Evolutionary conservation across 805 yeast species (phyloP), one percentile per base, ranked within the genome.

Genomic region (Yueomyces sinensis): DNA sequence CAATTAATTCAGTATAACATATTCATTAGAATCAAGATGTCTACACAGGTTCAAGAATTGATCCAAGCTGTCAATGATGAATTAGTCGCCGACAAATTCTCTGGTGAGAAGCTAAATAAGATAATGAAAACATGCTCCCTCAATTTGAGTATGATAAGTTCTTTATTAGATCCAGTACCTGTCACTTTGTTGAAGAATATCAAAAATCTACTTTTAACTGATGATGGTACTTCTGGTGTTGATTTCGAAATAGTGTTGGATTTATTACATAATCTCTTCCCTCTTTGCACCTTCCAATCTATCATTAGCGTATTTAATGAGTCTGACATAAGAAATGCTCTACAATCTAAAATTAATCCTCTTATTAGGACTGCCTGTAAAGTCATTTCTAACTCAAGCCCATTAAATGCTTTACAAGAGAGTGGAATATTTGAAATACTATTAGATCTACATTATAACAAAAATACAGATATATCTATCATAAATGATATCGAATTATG

Each of bases 301-400:
- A 43, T 52, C 1, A 29, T 51, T 17, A 36, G 36, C 17, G 35
- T 43, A 2, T 54, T 42, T 32, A 32, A 47, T 1, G 32, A 47
- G 3, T 40, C 43, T 3, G 56, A 55, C 35, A 32, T 54, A 22
- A 38, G 36, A 25, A 23, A 17, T 19, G 54, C 54, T 7, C 28
- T 55, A 19, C 28, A 35, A 3, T 51, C 58, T 9, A 27, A 36
- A 9, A 38, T 46, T n/a, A 13, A 35, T 2, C 36, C 43, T 3
- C 32, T 55, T 29, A 32, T 44, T 1, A 44, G 36, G 14, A 38
- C 48, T 6, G 52, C 54, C 5, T 50, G 55, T 32, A 45, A 43
- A 27, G 47, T 54, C 9, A 41, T 55, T n/a, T 37, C 41, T 9
- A 36, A 36, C 13, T 52, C 58, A 3, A 40, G 43, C 28, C 59